Evolutionary conservation across 106 monocot species (phyloP).

Genomic region (Vanilla planifolia): DNA sequence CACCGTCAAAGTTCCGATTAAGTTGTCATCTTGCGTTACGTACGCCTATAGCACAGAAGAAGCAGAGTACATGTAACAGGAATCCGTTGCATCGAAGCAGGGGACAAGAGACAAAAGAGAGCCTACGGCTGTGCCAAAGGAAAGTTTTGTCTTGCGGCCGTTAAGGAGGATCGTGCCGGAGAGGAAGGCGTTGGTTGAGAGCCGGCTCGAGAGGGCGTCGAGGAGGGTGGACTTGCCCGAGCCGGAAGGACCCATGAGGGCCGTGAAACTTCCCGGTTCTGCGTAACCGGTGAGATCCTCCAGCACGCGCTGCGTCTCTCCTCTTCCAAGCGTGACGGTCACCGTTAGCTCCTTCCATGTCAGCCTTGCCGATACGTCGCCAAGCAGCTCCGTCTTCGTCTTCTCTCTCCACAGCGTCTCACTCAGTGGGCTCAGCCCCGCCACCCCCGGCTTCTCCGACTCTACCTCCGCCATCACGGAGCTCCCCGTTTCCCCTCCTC

Average conservation of each 20-base stretch:
- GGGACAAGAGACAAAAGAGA: neutral
- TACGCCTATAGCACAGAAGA: constrained; percentile 61
- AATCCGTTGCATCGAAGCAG: neutral
- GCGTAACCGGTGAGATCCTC: constrained; percentile 58
- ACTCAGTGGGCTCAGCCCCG: constrained; percentile 56
- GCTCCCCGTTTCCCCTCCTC: too few species aligned
- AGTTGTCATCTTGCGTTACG: constrained; percentile 83
- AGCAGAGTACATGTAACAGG: too few species aligned
- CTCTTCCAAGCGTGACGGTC: constrained; percentile 31
- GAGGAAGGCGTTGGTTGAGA: constrained; percentile 54
- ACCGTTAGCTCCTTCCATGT: constrained; percentile 70
- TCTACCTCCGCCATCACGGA: constrained; percentile 60
- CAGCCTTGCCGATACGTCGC: constrained; percentile 50
- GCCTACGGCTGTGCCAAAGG: constrained; percentile 61
- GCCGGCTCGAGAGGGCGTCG: constrained; percentile 52
- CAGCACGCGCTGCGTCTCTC: constrained; percentile 41
- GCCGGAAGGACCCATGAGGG: constrained; percentile 67
- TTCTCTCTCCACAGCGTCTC: constrained; percentile 72
- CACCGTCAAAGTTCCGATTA: constrained; percentile 79
- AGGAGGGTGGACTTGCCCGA: constrained; percentile 73
- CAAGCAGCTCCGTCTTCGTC: constrained; percentile 26
- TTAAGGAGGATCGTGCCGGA: constrained; percentile 50
- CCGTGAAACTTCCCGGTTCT: constrained; percentile 53
- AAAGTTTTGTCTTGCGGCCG: constrained; percentile 57
- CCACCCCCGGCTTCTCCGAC: constrained; percentile 40